Base-by-base conservation (phyloP, 2,329 filamentous ascomycete species). In the Fonsecaea pedrosoi region DNA sequence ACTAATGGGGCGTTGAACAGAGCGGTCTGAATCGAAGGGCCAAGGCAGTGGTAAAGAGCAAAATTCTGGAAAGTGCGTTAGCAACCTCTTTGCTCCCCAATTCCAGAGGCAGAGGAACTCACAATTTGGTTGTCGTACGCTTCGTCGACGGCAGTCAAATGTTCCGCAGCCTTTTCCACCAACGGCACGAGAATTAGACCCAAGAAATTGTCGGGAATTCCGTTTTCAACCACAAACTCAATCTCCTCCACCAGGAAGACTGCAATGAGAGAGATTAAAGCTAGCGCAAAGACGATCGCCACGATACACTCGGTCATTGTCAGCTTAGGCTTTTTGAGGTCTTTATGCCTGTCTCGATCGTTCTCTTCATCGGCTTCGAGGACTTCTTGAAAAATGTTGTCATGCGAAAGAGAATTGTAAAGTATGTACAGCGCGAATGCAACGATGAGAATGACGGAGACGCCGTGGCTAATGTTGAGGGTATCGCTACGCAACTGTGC, bases 21-120 rank as follows among this genome's bases (percentile, higher is more conserved):
- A 0, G 93, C 92, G 0, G 94, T 97, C 79, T 97, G 94, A 66
- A 97, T 90, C 0, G 91, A 94, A 2, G 92, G 89, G 55, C 92
- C 92, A 50, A 97, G 87, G 61, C 95, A 91, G 77, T 97, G 92
- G 54, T 91, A 90, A 32, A 95, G 84, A 0, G 92, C 92, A 78
- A 94, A 89, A 80, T 95, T 95, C 80, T 77, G 76, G 58, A 40
- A n/a, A 50, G 64, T 54, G 59, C 55, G 57, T 60, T 38, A 60
- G 57, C 57, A 30, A 38, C 42, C n/a, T 30, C 21, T 12, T 15
- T 37, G 18, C 40, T 30, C 9, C 42, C 18, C 18, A n/a, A 9
- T 3, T 10, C 45, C 18, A 15, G n/a, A 18, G 15, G 25, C 15
- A 32, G 59, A 21, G 30, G 12, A 30, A 66, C 61, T 62, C 32